Evolutionary conservation across 805 yeast genomes (phyloP).

Genomic region (Ogataea methylovora): DNA sequence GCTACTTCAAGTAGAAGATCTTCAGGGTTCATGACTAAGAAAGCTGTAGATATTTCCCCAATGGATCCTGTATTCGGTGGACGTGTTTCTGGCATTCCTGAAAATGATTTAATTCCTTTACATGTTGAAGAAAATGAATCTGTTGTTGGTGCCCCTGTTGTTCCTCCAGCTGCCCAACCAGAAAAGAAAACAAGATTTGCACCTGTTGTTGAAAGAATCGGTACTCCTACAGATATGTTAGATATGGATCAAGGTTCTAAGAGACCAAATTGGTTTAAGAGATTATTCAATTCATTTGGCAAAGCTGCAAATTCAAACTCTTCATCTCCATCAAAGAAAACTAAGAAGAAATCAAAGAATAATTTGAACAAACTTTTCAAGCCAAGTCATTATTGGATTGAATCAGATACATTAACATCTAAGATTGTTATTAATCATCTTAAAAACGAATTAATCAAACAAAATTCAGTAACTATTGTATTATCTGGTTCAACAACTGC

Average conservation of each 20-base stretch:
- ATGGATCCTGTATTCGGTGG: constrained; percentile 16
- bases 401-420: constrained; percentile 10
- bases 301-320: background rate
- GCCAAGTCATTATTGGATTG: constrained; percentile 10
- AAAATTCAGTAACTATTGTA: constrained; percentile 1
- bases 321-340: background rate
- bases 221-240: background rate
- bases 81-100: background rate
- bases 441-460: constrained; percentile 1
- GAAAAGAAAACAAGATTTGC: background rate
- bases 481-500: background rate
- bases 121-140: constrained; percentile 4
- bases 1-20: too few species aligned
- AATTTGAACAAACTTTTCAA: too few species aligned
- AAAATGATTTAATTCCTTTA: background rate
- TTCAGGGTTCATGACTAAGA: too few species aligned
- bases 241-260: background rate
- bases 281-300: constrained; percentile 9
- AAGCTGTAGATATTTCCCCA: constrained; percentile 18
- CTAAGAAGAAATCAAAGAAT: too few species aligned
- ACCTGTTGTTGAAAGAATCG: background rate
- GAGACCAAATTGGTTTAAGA: constrained; percentile 16
- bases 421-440: constrained; percentile 3
- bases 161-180: background rate
- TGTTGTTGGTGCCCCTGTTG: constrained; percentile 2